Evolutionary conservation across 208 protist species (phyloP), one percentile per base, ranked within the genome.

Genomic region (Leishmania amazonensis): DNA sequence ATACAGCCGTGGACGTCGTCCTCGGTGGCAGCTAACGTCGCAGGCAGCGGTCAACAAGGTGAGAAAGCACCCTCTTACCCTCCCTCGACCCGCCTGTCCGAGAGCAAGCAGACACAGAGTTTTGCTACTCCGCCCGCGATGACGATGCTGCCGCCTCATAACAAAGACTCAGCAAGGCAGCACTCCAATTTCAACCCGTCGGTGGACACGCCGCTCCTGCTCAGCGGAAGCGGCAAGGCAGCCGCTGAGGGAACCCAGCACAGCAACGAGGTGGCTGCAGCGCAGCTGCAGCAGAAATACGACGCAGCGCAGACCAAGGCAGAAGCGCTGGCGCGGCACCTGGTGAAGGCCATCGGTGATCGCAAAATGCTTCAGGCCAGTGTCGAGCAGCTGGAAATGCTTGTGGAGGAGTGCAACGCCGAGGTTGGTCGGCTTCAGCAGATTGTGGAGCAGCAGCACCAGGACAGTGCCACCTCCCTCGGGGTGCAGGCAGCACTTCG

Each of bases 291-390:
- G 81, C 80, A 83, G 53, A 79, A 84, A 81, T 80, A 88, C 53
- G 78, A 85, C 1, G 91, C 94, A 57, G 81, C 90, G 42, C 88
- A 90, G 78, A 67, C 84, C 8, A 97, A 97, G 86, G 89, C 91
- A 35, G 92, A 97, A 76, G 87, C 86, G 6, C 91, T 97, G 15
- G 94, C 94, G 24, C 89, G 92, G 21, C 92, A 97, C 81, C 86
- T 97, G 38, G 94, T 94, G 15, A 91, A 90, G 81, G 88, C 90
- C 31, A 91, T 97, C 75, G 77, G 85, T 40, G 94, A 97, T n/a
- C 88, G 90, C 35, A 90, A 86, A 64, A 67, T 90, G 81, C 83
- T 97, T 3, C 87, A 92, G 82, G 73, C 82, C 17, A 91, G 87
- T 81, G 86, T 95, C 28, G 86, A 89, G 79, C 67, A 90, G 78